phyloP scores from a whole-genome alignment of 768 basidiomycete genomes.

The Tulasnella sp. region DNA sequence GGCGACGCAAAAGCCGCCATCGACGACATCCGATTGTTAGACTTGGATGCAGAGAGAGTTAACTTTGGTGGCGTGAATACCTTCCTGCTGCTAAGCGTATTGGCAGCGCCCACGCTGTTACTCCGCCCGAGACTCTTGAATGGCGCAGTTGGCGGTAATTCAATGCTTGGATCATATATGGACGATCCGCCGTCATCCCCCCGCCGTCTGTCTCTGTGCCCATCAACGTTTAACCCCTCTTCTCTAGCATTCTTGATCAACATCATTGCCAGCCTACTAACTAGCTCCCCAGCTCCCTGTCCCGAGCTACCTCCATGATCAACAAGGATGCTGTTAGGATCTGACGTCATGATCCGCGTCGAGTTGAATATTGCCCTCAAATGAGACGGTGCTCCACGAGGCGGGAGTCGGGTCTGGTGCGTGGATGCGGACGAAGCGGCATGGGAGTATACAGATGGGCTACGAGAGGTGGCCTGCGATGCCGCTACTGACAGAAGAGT shows the following conservation, averaged over 20 bases:
- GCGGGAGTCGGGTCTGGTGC: neutral
- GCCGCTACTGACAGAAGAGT: neutral
- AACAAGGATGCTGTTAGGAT: constrained; percentile 59
- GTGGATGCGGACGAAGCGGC: neutral
- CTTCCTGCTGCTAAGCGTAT: no score
- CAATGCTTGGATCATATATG: neutral
- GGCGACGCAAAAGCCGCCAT: constrained; percentile 8
- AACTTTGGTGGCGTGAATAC: neutral
- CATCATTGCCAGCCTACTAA: constrained; percentile 52
- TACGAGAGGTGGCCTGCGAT: constrained; percentile 9
- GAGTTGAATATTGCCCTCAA: constrained; percentile 70
- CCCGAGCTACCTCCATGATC: constrained; percentile 40
- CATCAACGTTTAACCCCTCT: constrained; percentile 32
- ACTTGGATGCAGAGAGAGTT: neutral
- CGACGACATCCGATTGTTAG: neutral
- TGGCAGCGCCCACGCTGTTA: no score
- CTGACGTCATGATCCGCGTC: constrained; percentile 77
- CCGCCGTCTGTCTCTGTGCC: constrained; percentile 25
- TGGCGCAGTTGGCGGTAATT: constrained; percentile 22
- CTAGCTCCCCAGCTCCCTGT: constrained; percentile 46
- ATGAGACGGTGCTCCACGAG: constrained; percentile 30
- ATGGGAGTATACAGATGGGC: constrained; percentile 9
- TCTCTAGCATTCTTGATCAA: constrained; percentile 61
- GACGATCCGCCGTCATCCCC: neutral
- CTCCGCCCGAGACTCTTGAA: constrained; percentile 23